Percentiles rank a stretch among this genome's conserved stretches.
Evolutionary conservation across 495 filamentous ascomycete species (phyloP).

Genomic region (Emericellopsis terricola): DNA sequence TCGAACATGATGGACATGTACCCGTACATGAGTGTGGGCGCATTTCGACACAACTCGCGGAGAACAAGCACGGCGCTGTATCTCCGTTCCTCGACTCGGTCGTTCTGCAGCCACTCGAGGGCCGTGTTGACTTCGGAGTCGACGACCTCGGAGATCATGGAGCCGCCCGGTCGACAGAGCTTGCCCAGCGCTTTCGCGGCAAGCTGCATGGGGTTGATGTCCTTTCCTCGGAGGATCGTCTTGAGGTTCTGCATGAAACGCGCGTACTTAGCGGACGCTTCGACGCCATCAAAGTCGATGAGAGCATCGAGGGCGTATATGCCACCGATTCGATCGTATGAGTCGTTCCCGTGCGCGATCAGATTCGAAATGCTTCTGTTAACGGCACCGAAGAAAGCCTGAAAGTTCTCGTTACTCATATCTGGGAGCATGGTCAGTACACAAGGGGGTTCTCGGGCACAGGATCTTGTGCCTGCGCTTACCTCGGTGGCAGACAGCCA

Average conservation of each 20-base stretch:
- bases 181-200: constrained; percentile 78
- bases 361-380: constrained; percentile 57
- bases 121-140: constrained; percentile 92
- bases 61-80: constrained; percentile 85
- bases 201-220: constrained; percentile 67
- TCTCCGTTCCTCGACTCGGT: constrained; percentile 75
- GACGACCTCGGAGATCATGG: constrained; percentile 87
- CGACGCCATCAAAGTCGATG: constrained; percentile 90
- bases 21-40: constrained; percentile 81
- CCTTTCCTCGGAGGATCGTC: constrained; percentile 70
- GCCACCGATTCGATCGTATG: constrained; percentile 74
- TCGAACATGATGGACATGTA: constrained; percentile 85
- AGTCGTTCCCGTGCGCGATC: constrained; percentile 67
- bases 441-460: not conserved
- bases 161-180: constrained; percentile 80
- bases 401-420: constrained; percentile 57
- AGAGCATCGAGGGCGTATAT: constrained; percentile 81
- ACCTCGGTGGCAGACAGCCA: constrained; percentile 18
- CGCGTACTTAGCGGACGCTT: constrained; percentile 83
- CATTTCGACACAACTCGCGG: constrained; percentile 74
- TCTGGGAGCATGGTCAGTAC: constrained; percentile 32
- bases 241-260: constrained; percentile 83
- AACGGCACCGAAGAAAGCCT: constrained; percentile 59
- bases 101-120: constrained; percentile 89
- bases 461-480: not conserved